Conservation (phyloP, 306 rosid genomes). For the Medicago truncatula region DNA sequence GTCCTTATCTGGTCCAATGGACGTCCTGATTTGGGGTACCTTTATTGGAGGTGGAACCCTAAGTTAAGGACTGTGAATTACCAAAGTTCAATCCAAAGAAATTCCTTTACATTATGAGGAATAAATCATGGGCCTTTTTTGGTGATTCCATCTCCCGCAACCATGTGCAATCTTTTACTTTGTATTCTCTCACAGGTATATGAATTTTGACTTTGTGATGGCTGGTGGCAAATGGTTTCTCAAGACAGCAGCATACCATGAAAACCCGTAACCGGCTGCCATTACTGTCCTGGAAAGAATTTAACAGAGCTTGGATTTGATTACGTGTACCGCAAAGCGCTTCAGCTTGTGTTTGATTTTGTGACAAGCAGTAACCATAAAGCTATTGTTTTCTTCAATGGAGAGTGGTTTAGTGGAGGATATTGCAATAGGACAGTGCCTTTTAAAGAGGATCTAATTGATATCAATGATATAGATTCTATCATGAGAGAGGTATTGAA, state of each 20-base stretch:
- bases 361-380: slow-evolving; percentile 47
- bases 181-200: slow-evolving; percentile 83
- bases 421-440: slow-evolving; percentile 81
- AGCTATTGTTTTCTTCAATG: slow-evolving; percentile 63
- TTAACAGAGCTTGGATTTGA: slow-evolving; percentile 66
- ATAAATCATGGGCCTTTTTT: slow-evolving; percentile 70
- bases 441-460: slow-evolving; percentile 59
- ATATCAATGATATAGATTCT: slow-evolving; percentile 48
- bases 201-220: slow-evolving; percentile 52
- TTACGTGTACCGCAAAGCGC: slow-evolving; percentile 63
- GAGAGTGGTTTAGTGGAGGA: slow-evolving; percentile 91
- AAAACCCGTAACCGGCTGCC: slow-evolving; percentile 64
- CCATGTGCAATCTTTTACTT: slow-evolving; percentile 75
- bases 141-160: slow-evolving; percentile 91
- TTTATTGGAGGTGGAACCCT: slow-evolving; percentile 86
- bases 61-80: slow-evolving; percentile 59
- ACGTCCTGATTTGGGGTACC: slow-evolving; percentile 73
- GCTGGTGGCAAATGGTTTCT: slow-evolving; percentile 88
- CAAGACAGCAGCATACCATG: slow-evolving; percentile 74
- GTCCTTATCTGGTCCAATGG: slow-evolving; percentile 73
- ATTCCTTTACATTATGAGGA: slow-evolving; percentile 71
- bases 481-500: slow-evolving; percentile 66
- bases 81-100: slow-evolving; percentile 63
- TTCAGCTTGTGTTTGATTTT: slow-evolving; percentile 52
- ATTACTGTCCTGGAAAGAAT: slow-evolving; percentile 67